Conservation (phyloP, 2,329 filamentous ascomycete genomes). For the Scedosporium apiospermum region DNA sequence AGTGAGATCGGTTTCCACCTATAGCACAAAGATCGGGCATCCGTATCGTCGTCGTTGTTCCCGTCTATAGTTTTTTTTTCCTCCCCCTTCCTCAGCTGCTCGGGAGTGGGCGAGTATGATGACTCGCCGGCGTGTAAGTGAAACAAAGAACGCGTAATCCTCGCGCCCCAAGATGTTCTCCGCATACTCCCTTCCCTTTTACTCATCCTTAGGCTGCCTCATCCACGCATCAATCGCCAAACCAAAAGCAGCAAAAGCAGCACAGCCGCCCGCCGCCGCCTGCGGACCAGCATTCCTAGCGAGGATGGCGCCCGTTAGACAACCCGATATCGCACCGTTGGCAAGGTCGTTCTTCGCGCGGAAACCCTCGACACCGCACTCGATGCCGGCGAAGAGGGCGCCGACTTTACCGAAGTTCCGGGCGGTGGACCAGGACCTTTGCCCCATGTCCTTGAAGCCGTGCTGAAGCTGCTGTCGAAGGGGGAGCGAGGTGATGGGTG, state of each 20-base stretch:
- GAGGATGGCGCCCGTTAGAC: conserved; percentile 81
- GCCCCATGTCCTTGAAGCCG: conserved; percentile 93
- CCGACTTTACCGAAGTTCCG: conserved; percentile 96
- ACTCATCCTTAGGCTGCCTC: conserved; percentile 62
- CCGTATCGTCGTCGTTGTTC: neutral
- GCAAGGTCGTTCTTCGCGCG: conserved; percentile 87
- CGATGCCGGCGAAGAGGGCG: conserved; percentile 81
- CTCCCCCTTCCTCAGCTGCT: neutral
- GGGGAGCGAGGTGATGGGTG: conserved; percentile 54
- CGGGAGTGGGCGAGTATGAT: neutral
- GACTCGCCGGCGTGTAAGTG: neutral
- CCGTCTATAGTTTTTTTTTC: neutral
- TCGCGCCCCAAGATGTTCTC: neutral
- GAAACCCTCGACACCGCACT: conserved; percentile 89
- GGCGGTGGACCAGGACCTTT: conserved; percentile 69
- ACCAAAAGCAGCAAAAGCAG: conserved; percentile 87
- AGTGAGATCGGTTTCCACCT: neutral
- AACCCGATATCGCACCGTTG: conserved; percentile 83
- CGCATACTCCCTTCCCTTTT: conserved; percentile 11
- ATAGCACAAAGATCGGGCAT: neutral
- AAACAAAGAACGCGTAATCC: neutral
- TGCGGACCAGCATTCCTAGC: conserved; percentile 82
- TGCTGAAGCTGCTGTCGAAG: conserved; percentile 71
- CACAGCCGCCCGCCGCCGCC: conserved; percentile 78
- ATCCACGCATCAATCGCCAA: conserved; percentile 89